phyloP scores from a whole-genome alignment of 2,329 filamentous ascomycete genomes.

The Fusarium chuoi region DNA sequence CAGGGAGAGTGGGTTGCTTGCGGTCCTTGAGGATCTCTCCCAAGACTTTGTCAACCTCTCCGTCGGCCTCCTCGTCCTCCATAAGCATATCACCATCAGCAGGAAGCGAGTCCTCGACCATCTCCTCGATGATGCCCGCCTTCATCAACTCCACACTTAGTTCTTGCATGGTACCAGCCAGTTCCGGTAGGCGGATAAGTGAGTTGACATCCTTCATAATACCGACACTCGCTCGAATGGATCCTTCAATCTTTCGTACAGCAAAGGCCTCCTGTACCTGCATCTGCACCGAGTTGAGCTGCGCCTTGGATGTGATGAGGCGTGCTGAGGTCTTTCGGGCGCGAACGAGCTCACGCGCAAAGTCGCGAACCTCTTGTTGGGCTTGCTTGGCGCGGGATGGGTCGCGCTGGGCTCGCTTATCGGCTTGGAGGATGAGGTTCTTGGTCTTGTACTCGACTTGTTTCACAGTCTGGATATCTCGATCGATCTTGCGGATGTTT shows the following conservation, averaged over 20 bases:
- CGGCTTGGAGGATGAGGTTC: constrained; percentile 83
- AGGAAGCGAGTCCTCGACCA: constrained; percentile 89
- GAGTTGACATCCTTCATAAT: constrained; percentile 98
- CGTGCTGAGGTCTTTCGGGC: constrained; percentile 79
- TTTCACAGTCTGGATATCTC: constrained; percentile 85
- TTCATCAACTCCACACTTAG: constrained; percentile 88
- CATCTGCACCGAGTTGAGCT: constrained; percentile 93
- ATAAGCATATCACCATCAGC: constrained; percentile 76
- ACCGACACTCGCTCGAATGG: constrained; percentile 83
- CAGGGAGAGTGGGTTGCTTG: constrained; percentile 68
- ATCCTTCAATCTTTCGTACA: constrained; percentile 94
- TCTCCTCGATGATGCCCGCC: constrained; percentile 97
- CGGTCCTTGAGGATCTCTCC: constrained; percentile 89
- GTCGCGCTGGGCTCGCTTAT: constrained; percentile 82
- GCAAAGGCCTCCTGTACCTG: constrained; percentile 97
- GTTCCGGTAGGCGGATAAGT: constrained; percentile 83
- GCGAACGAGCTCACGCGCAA: constrained; percentile 87
- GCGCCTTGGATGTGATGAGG: constrained; percentile 87
- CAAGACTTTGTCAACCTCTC: constrained; percentile 91
- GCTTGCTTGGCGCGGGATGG: constrained; percentile 83
- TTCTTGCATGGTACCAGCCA: constrained; percentile 90
- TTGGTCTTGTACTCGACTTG: constrained; percentile 85
- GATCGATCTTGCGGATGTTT: constrained; percentile 94
- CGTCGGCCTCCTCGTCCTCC: constrained; percentile 79
- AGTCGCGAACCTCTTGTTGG: constrained; percentile 82